Base-by-base conservation (phyloP, 441 rosid genomes). In the Erodium moschatum region DNA sequence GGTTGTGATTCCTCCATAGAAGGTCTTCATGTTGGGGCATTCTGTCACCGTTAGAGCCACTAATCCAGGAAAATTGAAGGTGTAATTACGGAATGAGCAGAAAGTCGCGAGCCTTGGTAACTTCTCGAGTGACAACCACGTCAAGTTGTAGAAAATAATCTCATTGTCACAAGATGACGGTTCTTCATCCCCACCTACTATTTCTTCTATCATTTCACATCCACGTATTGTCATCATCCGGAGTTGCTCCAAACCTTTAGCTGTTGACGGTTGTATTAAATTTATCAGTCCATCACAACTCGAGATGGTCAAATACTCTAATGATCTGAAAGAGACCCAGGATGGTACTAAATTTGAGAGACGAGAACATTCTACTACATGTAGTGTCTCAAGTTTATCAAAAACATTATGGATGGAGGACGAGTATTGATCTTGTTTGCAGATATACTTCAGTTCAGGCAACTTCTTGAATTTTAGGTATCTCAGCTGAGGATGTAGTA, bases 71-170 rank as follows among this genome's bases (percentile, higher is more conserved):
- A 80, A 77, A 20, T 6, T 58, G 20, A 69, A 21, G 16, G 18
- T 5, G 12, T 38, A 63, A 38, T 40, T 65, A 9, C 15, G 62
- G 0, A 65, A 65, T 56, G 62, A 16, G 70, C 65, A 74, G 70
- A 77, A 79, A 73, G 67, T 67, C 54, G 29, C 16, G 67, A 79
- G 78, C 33, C 72, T 60, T 40, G 77, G 68, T 29, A 79, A 54
- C 40, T 6, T 0, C 12, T 13, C 0, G 42, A 83, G 75, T 64
- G 1, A n/a, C 73, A 79, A 61, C 15, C 5, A 0, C n/a, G n/a
- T 6, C 21, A 81, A 65, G 6, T 68, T 63, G 5, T 13, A 11
- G 62, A 84, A 80, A 35, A 4, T 5, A n/a, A 78, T 76, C 1
- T 52, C 60, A 20, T 44, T 10, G 1, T 44, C n/a, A 40, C 10